Evolutionary conservation across 768 basidiomycete genomes (phyloP), one percentile per base, ranked within the genome.

Genomic region (Pholiota molesta): DNA sequence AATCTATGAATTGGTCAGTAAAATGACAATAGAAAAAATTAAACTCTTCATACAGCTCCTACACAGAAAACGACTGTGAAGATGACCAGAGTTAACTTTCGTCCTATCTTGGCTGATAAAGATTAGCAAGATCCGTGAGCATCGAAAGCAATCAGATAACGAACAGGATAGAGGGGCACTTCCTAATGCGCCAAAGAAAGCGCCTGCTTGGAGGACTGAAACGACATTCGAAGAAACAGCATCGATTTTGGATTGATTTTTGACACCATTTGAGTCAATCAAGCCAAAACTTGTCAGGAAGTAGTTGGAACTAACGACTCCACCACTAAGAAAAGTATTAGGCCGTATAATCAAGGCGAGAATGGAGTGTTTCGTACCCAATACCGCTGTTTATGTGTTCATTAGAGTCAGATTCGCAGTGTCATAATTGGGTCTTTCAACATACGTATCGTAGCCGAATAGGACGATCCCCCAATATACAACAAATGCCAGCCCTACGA

Each of bases 131-230:
- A 44, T 28, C 23, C 23, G 42, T n/a, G 17, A 51, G 51, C 29
- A 55, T 10, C 31, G 28, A 16, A 47, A 52, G 45, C 17, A 26
- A 35, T 26, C 9, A 49, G 52, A 52, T 45, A 9, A 75, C 80
- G 54, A 61, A 91, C 91, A 76, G 11, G 90, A 90, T 45, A 90
- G 68, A 0, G 88, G 89, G 1, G 89, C 89, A 65, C 87, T 88
- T 10, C 83, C 82, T 6, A 96, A 72, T 14, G 93, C 91, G 60
- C 94, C 94, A 69, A 95, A 95, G 81, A 95, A 94, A 0, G 92
- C 91, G 11, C 92, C 92, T 4, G 87, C 91, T 71, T 95, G 94
- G 10, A 95, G 81, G 4, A 95, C 91, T 3, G 94, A 92, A 17
- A 95, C 94, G 45, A 96, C 88, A 65, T 91, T 93, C 45, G 90